A percentile compares a stretch with the other conserved stretches of the same genome.
Conservation (phyloP, 805 yeast genomes). For the Lipomyces starkeyi region DNA sequence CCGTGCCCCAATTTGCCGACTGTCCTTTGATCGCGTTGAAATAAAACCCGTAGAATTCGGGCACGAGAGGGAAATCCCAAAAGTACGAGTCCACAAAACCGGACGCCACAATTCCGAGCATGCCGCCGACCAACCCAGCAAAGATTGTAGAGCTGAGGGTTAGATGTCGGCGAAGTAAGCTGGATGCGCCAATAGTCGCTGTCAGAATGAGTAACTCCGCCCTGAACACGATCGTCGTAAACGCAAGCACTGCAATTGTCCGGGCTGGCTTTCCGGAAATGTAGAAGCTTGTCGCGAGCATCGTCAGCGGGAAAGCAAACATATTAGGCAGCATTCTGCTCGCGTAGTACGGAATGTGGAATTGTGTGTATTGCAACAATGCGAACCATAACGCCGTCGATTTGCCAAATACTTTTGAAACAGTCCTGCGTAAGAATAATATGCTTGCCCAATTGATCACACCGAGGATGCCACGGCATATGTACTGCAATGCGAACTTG, state of each 20-base stretch:
- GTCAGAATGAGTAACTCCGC: slow-evolving; percentile 68
- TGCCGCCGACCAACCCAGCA: slow-evolving; percentile 56
- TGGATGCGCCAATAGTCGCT: slow-evolving; percentile 51
- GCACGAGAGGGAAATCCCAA: slow-evolving; percentile 68
- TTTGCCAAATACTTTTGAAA: slow-evolving; percentile 42
- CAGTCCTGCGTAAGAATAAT: slow-evolving; percentile 55
- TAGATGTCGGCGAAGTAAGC: slow-evolving; percentile 55
- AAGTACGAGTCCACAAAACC: slow-evolving; percentile 70
- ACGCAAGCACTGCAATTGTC: slow-evolving; percentile 61
- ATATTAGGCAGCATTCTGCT: slow-evolving; percentile 88
- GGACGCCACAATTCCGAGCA: slow-evolving; percentile 58
- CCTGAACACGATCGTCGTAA: slow-evolving; percentile 72
- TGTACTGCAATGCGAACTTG: slow-evolving; percentile 50
- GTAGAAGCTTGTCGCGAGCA: slow-evolving; percentile 26
- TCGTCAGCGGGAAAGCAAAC: slow-evolving; percentile 66
- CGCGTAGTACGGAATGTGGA: slow-evolving; percentile 80
- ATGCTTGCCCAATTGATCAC: slow-evolving; percentile 62
- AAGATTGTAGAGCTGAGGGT: slow-evolving; percentile 51
- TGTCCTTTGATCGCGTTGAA: slow-evolving; percentile 81
- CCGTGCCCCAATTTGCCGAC: slow-evolving; percentile 81
- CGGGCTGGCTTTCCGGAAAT: slow-evolving; percentile 12
- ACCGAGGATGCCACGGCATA: slow-evolving; percentile 66
- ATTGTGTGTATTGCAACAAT: slow-evolving; percentile 67
- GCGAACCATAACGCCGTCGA: slow-evolving; percentile 58
- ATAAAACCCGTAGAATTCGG: slow-evolving; percentile 74